Conservation (phyloP, 495 filamentous ascomycete species). For the Aspergillus diversus region DNA sequence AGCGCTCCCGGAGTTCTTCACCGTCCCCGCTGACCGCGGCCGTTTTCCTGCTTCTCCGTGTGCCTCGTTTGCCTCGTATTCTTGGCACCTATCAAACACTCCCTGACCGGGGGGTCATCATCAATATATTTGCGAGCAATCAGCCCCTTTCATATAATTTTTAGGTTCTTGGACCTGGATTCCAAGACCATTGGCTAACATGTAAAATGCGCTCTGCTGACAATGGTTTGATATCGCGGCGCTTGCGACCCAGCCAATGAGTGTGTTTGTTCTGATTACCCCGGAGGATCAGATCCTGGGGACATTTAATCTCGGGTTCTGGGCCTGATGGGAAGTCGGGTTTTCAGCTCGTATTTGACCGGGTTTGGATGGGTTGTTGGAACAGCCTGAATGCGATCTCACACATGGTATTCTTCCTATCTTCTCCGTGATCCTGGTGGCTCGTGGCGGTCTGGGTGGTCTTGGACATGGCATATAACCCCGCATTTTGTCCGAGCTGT, state of each 20-base stretch:
- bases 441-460: not conserved
- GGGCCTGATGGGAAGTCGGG: not conserved
- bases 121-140: too few relatives aligned
- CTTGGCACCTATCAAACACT: too few relatives aligned
- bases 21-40: not conserved
- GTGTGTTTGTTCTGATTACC: not conserved
- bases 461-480: not conserved
- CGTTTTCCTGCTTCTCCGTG: too few relatives aligned
- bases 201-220: too few relatives aligned
- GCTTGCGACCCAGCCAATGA: not conserved
- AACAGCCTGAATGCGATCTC: not conserved
- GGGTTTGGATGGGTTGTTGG: not conserved
- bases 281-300: not conserved
- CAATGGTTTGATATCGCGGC: too few relatives aligned
- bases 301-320: not conserved
- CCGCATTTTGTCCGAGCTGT: not conserved
- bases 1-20: conserved; percentile 1
- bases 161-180: too few relatives aligned
- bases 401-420: not conserved
- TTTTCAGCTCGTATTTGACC: not conserved
- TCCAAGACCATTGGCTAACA: too few relatives aligned
- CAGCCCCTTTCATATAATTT: too few relatives aligned
- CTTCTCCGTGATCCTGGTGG: not conserved
- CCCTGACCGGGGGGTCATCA: too few relatives aligned
- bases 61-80: too few relatives aligned